Conservation (phyloP, 208 protist genomes). For the Entamoeba moshkovskii region DNA sequence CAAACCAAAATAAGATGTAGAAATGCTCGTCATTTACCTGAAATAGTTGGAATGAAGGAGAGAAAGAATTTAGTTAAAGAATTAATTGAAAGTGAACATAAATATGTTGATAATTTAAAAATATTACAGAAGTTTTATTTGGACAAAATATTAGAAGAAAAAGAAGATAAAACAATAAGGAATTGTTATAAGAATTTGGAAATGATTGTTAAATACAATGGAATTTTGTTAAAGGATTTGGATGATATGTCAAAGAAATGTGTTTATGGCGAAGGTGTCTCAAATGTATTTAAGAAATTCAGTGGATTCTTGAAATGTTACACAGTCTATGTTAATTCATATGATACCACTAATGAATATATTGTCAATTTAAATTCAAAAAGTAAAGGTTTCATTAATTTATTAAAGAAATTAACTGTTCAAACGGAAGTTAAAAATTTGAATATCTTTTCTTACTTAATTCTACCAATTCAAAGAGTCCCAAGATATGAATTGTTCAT, state of each 20-base stretch:
- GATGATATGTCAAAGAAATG: neutral
- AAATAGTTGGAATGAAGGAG: neutral
- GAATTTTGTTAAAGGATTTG: neutral
- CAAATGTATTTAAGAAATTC: neutral
- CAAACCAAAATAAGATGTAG: neutral
- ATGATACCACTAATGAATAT: neutral
- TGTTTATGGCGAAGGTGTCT: neutral
- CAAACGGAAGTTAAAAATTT: neutral
- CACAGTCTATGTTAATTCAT: neutral
- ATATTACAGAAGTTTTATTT: neutral
- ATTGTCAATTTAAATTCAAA: neutral
- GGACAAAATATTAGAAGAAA: neutral
- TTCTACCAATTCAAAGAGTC: neutral
- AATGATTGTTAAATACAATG: neutral
- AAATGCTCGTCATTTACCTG: neutral
- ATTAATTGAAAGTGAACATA: neutral
- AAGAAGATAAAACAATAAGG: neutral
- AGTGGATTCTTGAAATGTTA: neutral
- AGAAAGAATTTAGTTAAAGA: neutral
- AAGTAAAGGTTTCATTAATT: neutral
- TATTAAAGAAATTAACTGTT: neutral
- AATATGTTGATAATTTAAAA: neutral
- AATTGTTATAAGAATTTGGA: neutral
- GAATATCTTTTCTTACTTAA: neutral
- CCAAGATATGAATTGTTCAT: neutral